Evolutionary conservation across 805 yeast species (phyloP).

Genomic region (Kodamaea jinghongensis): DNA sequence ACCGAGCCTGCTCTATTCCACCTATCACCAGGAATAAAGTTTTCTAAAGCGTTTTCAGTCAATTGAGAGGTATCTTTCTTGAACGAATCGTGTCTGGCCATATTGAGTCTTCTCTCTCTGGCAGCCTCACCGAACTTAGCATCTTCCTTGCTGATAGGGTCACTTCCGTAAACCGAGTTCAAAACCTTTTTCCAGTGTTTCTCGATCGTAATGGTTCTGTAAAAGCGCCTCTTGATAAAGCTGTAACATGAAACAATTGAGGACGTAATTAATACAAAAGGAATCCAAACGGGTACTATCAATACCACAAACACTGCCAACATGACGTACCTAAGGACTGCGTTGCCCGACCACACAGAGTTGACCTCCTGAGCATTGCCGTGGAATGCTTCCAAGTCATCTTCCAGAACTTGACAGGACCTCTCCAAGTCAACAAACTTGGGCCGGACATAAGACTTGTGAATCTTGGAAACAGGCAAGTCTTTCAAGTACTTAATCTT

Average conservation of each 20-base stretch:
- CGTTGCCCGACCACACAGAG: conserved; percentile 31
- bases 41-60: conserved; percentile 35
- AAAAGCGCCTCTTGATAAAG: conserved; percentile 33
- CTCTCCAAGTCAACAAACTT: conserved; percentile 50
- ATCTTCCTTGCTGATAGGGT: conserved; percentile 29
- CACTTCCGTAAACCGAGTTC: conserved; percentile 26
- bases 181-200: conserved; percentile 35
- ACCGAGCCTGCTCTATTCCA: conserved; percentile 1
- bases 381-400: conserved; percentile 13
- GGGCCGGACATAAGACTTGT: conserved; percentile 39
- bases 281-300: conserved; percentile 50
- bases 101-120: conserved; percentile 24
- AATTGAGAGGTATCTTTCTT: conserved; percentile 41
- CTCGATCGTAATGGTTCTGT: conserved; percentile 21
- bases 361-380: conserved; percentile 38
- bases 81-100: conserved; percentile 33
- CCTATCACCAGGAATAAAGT: not conserved
- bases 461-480: conserved; percentile 41
- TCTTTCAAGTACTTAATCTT: conserved; percentile 48
- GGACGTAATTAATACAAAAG: conserved; percentile 38
- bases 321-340: conserved; percentile 21
- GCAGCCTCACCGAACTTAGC: conserved; percentile 29
- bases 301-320: conserved; percentile 24
- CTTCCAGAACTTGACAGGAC: conserved; percentile 19
- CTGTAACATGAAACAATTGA: conserved; percentile 39